phyloP scores from a whole-genome alignment of 805 yeast genomes.

The Candida incommunis region DNA sequence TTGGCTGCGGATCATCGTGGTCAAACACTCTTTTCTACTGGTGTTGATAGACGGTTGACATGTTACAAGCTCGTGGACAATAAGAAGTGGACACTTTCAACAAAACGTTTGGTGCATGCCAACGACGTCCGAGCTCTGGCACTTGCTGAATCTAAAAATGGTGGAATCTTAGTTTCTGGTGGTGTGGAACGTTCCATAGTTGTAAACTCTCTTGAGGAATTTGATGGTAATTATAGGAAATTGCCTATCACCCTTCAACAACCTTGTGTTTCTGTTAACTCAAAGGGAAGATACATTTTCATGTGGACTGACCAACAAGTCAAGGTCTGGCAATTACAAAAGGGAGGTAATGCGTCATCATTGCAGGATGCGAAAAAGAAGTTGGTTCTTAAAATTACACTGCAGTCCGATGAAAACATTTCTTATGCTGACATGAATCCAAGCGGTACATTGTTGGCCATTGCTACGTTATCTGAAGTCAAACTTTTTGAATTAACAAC shows the following conservation, averaged over 20 bases:
- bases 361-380: slow-evolving; percentile 22
- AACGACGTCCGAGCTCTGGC: slow-evolving; percentile 72
- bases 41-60: slow-evolving; percentile 85
- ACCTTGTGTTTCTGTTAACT: slow-evolving; percentile 37
- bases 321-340: slow-evolving; percentile 59
- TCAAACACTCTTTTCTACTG: slow-evolving; percentile 66
- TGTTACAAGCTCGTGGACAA: slow-evolving; percentile 42
- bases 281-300: slow-evolving; percentile 36
- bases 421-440: slow-evolving; percentile 50
- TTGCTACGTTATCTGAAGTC: slow-evolving; percentile 53
- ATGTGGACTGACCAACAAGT: slow-evolving; percentile 76
- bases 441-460: slow-evolving; percentile 53
- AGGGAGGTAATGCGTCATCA: slow-evolving; percentile 5
- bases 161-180: slow-evolving; percentile 40
- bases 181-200: slow-evolving; percentile 33
- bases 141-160: slow-evolving; percentile 51
- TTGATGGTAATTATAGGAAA: slow-evolving; percentile 59
- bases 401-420: slow-evolving; percentile 71
- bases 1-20: slow-evolving; percentile 47
- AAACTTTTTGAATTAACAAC: slow-evolving; percentile 49
- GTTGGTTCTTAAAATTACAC: slow-evolving; percentile 43
- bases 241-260: slow-evolving; percentile 47
- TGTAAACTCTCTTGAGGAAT: slow-evolving; percentile 48
- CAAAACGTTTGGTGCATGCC: slow-evolving; percentile 70
- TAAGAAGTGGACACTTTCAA: slow-evolving; percentile 54